Evolutionary conservation across 805 yeast genomes (phyloP).

Genomic region (Starmera amethionina): DNA sequence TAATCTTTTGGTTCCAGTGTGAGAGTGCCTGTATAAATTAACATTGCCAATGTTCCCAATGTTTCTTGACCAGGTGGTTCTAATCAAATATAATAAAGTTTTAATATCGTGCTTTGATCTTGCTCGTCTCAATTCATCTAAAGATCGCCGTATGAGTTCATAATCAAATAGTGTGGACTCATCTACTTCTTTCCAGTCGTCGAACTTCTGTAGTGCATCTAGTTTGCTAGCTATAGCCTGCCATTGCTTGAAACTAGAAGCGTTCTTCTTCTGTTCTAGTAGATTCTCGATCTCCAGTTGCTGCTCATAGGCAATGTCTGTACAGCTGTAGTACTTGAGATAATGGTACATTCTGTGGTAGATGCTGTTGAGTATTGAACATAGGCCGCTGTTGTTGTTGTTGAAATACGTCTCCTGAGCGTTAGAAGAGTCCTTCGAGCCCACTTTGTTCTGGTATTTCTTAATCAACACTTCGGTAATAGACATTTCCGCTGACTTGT

Average conservation of each 20-base stretch:
- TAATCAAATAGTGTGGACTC: slow-evolving; percentile 69
- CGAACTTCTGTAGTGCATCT: slow-evolving; percentile 55
- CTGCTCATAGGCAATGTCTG: slow-evolving; percentile 16
- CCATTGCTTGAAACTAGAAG: slow-evolving; percentile 58
- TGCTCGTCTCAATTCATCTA: slow-evolving; percentile 49
- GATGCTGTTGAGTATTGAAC: background rate
- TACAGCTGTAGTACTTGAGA: slow-evolving; percentile 3
- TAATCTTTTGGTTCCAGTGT: slow-evolving; percentile 74
- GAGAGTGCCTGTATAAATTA: slow-evolving; percentile 65
- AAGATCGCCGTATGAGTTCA: slow-evolving; percentile 40
- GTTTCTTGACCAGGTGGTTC: slow-evolving; percentile 82
- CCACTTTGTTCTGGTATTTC: slow-evolving; percentile 5
- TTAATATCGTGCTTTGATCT: slow-evolving; percentile 48
- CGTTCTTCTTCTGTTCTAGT: slow-evolving; percentile 34
- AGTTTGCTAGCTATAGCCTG: slow-evolving; percentile 46
- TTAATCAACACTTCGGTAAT: slow-evolving; percentile 11
- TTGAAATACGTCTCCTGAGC: background rate
- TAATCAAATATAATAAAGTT: slow-evolving; percentile 56
- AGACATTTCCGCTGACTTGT: slow-evolving; percentile 1
- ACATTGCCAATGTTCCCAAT: slow-evolving; percentile 82
- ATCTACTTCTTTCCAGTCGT: slow-evolving; percentile 59
- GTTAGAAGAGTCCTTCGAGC: slow-evolving; percentile 1
- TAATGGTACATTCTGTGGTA: background rate
- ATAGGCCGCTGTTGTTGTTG: background rate
- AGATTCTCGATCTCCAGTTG: slow-evolving; percentile 26